phyloP scores from a whole-genome alignment of 192 early-diverging fungal species.

The Umbelopsis isabellina region DNA sequence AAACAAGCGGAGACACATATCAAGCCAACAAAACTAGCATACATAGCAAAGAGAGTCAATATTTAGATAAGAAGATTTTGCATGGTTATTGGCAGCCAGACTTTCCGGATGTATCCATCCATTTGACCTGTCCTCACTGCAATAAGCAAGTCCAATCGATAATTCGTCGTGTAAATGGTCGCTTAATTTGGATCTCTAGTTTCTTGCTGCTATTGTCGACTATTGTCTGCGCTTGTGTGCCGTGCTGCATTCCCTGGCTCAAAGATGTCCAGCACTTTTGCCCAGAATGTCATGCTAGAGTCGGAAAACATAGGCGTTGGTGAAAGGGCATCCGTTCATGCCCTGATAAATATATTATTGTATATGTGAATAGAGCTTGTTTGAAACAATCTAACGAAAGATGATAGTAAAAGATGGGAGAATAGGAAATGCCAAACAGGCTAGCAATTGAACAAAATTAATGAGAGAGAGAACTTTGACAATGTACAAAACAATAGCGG shows the following conservation, averaged over 20 bases:
- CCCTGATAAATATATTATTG: too few species aligned
- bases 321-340: neutral
- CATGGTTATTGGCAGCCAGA: slow-evolving; percentile 7
- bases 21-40: neutral
- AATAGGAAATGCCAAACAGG: too few species aligned
- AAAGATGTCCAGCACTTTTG: slow-evolving; percentile 8
- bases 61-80: too few species aligned
- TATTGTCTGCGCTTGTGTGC: slow-evolving; percentile 2
- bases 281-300: neutral
- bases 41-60: neutral
- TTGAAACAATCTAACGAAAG: too few species aligned
- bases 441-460: too few species aligned
- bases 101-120: neutral
- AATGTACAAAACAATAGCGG: too few species aligned
- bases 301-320: slow-evolving; percentile 1
- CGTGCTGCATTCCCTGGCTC: neutral
- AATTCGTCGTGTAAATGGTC: neutral
- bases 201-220: slow-evolving; percentile 3
- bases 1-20: neutral
- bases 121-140: neutral
- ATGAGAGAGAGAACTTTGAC: too few species aligned
- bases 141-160: slow-evolving; percentile 1
- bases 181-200: neutral
- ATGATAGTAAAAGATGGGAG: too few species aligned
- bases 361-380: too few species aligned